These are phyloP conservation scores for Fusarium drepaniforme DNA, from an alignment of 2,329 filamentous ascomycete genomes.

Conservation along the genomic window DNA sequence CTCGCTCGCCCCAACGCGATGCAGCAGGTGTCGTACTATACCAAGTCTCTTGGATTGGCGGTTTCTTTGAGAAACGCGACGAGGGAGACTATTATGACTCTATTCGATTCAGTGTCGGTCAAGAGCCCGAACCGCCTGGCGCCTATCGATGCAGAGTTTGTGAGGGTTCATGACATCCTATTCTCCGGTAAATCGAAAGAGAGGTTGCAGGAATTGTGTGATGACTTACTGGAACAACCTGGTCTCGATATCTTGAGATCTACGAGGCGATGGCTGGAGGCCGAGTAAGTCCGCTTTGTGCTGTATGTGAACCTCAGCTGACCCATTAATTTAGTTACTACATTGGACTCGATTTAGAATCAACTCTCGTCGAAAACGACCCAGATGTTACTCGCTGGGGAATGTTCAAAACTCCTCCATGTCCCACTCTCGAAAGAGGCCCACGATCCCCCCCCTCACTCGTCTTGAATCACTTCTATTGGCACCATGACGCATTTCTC, in stretches of 20 bases:
- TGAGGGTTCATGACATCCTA: slow-evolving; percentile 73
- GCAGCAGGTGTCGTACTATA: slow-evolving; percentile 79
- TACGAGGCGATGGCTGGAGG: slow-evolving; percentile 64
- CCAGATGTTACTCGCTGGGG: no score
- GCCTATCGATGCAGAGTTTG: slow-evolving; percentile 68
- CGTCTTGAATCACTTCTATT: not conserved
- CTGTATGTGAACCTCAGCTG: not conserved
- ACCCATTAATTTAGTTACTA: not conserved
- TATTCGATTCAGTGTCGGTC: slow-evolving; percentile 58
- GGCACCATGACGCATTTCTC: not conserved
- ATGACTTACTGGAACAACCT: slow-evolving; percentile 62
- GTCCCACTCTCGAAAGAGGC: no score
- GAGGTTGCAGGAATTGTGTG: slow-evolving; percentile 57
- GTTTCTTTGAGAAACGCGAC: slow-evolving; percentile 51
- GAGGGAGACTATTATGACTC: slow-evolving; percentile 75
- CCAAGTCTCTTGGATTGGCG: slow-evolving; percentile 66
- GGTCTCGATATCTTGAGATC: slow-evolving; percentile 68
- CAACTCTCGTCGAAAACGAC: not conserved
- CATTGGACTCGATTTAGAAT: not conserved
- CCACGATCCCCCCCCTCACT: not conserved
- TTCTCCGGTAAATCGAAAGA: slow-evolving; percentile 66
- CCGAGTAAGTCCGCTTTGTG: slow-evolving; percentile 50
- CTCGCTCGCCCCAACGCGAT: slow-evolving; percentile 76
- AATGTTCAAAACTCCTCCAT: no score
- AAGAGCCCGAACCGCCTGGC: slow-evolving; percentile 25